Evolutionary conservation across 441 rosid species (phyloP), one percentile per base, ranked within the genome.

Genomic region (Geranium incanum): DNA sequence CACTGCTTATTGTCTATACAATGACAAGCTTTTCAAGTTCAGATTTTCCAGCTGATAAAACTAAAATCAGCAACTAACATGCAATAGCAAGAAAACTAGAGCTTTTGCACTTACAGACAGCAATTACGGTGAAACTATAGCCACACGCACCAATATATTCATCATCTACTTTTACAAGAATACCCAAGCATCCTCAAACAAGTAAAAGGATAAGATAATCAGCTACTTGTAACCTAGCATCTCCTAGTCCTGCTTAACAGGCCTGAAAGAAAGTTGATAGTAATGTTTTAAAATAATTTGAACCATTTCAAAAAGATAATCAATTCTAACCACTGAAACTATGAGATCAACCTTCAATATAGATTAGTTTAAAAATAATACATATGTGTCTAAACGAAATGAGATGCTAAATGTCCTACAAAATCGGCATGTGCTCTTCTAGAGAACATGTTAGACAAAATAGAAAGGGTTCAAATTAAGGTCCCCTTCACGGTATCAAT

Each of bases 111-210:
- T 95, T 89, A 95, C 99, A 92, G 72, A 95, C 89, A 71, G 97
- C 97, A 74, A 95, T 95, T 75, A 95, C 97, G 5, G 98, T 88
- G 76, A 88, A 89, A 43, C 93, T 89, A 52, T 95, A 95, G 64
- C 99, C 99, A n/a, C 78, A 68, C 37, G 86, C 86, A 33, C 99
- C 99, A 41, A 92, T 90, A 39, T 93, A 89, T 85, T 90, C 99
- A 23, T 92, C 99, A 66, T 86, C 87, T 76, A 95, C 96, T 91
- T 92, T 89, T 64, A 96, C 96, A 63, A 95, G 89, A 1, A 96
- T 89, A 74, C 98, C 99, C 82, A 92, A 86, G 87, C 97, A 92
- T 78, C 89, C 86, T 70, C 99, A 98, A 38, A 95, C 97, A 36
- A 92, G 89, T 72, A 92, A 81, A 68, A 95, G 80, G 66, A 95